Base-by-base conservation (phyloP, 2,329 filamentous ascomycete species). In the Pseudopyrenochaeta lycopersici region DNA sequence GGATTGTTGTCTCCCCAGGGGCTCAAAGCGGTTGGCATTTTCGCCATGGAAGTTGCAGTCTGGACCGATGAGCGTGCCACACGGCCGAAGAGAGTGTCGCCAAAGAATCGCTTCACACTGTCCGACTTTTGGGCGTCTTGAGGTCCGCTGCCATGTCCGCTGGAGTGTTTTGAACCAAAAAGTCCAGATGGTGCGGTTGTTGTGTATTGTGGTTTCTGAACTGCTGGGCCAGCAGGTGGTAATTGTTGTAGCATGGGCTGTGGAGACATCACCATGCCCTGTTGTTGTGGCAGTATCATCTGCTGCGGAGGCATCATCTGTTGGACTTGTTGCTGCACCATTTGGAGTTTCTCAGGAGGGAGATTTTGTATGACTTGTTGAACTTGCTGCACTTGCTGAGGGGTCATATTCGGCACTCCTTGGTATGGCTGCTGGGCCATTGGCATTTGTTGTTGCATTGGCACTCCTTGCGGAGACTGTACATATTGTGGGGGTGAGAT, bases 1-100 rank as follows among this genome's bases (percentile, higher is more conserved):
- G 74, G 72, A 47, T 76, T 76, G 54, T 76, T 76, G 54, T 76
- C 74, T 29, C 74, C 74, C 73, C 73, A 76, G 2, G 74, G 74
- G 10, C 68, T 72, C 2, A 76, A 60, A 0, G 66, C 54, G 4
- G 65, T 60, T 12, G 72, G 68, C 64, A 75, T 72, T 40, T 74
- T 74, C 33, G 73, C 40, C 12, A 72, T 64, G 1, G 71, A 68
- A 2, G 71, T 70, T 10, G 63, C 69, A 3, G 72, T 75, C 41
- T 71, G 63, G 11, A 75, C 70, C 3, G 67, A 70, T 1, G 72
- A 70, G 33, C 74, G 68, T 7, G 69, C 73, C 33, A 76, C 64
- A 11, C 73, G 70, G 18, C 73, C 73, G 23, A 74, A 63, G 2
- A 76, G 65, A 0, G 72, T 76, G 56, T 76, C 72, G 29, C 72